Evolutionary conservation across 2,329 filamentous ascomycete species (phyloP).

Genomic region (Microascus cirrosus): DNA sequence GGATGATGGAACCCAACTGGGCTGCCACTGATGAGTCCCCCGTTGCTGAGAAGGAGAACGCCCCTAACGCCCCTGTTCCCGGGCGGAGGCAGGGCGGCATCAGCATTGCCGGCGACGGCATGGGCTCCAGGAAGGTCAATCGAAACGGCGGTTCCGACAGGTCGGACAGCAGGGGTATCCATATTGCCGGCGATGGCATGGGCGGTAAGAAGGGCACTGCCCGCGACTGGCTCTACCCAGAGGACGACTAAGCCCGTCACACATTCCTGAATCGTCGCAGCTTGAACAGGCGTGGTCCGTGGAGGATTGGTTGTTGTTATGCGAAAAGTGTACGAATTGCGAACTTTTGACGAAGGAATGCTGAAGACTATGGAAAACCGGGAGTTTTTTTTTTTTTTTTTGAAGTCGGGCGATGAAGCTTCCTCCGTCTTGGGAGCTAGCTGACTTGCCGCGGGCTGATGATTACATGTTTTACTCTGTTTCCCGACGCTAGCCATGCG

Average conservation of each 20-base stretch:
- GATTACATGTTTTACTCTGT: background rate
- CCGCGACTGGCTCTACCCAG: constrained; percentile 47
- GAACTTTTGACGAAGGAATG: background rate
- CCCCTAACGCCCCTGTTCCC: background rate
- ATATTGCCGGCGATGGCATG: constrained; percentile 54
- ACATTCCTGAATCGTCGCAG: background rate
- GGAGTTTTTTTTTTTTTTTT: background rate
- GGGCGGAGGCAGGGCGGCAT: constrained; percentile 6
- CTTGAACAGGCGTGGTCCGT: background rate
- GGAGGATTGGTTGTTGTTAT: background rate
- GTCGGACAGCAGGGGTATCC: constrained; percentile 21
- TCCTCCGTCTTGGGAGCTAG: background rate
- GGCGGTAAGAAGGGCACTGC: constrained; percentile 45
- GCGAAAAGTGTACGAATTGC: background rate
- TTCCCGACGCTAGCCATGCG: background rate
- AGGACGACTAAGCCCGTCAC: constrained; percentile 24
- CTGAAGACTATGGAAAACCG: background rate
- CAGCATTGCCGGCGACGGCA: constrained; percentile 41
- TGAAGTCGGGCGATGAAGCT: background rate
- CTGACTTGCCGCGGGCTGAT: background rate
- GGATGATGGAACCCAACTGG: constrained; percentile 62
- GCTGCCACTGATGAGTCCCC: constrained; percentile 43
- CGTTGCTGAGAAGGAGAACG: constrained; percentile 39
- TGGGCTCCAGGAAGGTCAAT: constrained; percentile 36
- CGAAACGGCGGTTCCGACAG: constrained; percentile 8